Evolutionary conservation across 768 basidiomycete species (phyloP).

Genomic region (Pulveroboletus sp.): DNA sequence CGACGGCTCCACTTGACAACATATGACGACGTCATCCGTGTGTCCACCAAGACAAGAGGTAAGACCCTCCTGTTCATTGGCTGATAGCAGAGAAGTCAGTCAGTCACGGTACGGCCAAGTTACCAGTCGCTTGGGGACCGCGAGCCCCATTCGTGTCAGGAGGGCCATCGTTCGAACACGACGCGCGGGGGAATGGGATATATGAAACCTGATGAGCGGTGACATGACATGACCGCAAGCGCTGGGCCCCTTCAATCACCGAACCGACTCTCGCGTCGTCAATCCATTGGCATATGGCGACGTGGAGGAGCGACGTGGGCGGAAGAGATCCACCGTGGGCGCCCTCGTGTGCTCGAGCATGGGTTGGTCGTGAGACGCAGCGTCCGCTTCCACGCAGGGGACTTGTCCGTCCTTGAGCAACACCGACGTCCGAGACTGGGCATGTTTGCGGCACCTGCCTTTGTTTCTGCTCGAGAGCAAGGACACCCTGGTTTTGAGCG

Average conservation of each 20-base stretch:
- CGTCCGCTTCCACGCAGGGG: too few species aligned
- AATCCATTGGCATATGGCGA: background rate
- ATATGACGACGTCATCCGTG: slow-evolving; percentile 1
- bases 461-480: slow-evolving; percentile 2
- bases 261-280: background rate
- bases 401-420: slow-evolving; percentile 11
- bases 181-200: background rate
- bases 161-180: background rate
- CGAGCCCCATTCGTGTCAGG: background rate
- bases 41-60: slow-evolving; percentile 18
- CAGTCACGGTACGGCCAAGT: background rate
- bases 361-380: too few species aligned
- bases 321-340: background rate
- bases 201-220: background rate
- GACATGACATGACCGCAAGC: background rate
- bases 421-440: too few species aligned
- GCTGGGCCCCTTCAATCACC: background rate
- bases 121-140: background rate
- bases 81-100: slow-evolving; percentile 1
- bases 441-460: background rate
- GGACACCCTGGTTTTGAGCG: background rate
- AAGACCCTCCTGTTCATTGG: slow-evolving; percentile 7
- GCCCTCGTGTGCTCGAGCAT: background rate
- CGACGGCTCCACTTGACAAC: slow-evolving; percentile 13
- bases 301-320: background rate